Evolutionary conservation across 169 alveolate species (phyloP), one percentile per base, ranked within the genome.

Genomic region (Plasmodium gonderi): DNA sequence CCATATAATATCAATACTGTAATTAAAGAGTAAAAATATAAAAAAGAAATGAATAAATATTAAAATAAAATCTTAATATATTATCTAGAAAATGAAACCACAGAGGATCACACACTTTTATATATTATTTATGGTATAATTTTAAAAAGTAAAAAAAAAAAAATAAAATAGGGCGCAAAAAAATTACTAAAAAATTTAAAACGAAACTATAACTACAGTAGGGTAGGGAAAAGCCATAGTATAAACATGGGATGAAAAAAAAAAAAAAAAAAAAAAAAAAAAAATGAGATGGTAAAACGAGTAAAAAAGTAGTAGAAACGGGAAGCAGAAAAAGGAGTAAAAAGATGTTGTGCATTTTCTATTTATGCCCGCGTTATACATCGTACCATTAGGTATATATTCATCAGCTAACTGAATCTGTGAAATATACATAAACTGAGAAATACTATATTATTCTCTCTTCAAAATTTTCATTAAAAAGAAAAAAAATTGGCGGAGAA

Each of bases 401-500:
- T 54, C 69, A 54, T 54, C 36, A 23, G 69, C n/a, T 26, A 54
- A 54, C 69, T 26, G n/a, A 31, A 6, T 54, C 69, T 54, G 69
- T 54, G 69, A 31, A n/a, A 54, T 54, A 12, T 54, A 31, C 36
- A 54, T 26, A 23, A 12, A 31, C 69, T 54, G 26, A 3, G 33
- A 31, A 20, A 31, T 31, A n/a, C n/a, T n/a, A 31, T 26, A 54
- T 31, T 7, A 54, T n/a, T 54, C 69, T n/a, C 69, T 54, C 33
- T 54, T 54, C 69, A 54, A 54, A 54, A 54, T 54, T 54, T n/a
- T 54, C 69, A 54, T 54, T 54, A 54, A 54, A 54, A 54, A 31
- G 69, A 49, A 54, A 23, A 92, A 91, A 26, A 91, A 89, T 80
- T 92, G 94, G 3, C 76, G 64, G 8, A 85, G 92, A n/a, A n/a